Conservation (phyloP, 108 stramenopile genomes). For the Nitzschia palea region DNA sequence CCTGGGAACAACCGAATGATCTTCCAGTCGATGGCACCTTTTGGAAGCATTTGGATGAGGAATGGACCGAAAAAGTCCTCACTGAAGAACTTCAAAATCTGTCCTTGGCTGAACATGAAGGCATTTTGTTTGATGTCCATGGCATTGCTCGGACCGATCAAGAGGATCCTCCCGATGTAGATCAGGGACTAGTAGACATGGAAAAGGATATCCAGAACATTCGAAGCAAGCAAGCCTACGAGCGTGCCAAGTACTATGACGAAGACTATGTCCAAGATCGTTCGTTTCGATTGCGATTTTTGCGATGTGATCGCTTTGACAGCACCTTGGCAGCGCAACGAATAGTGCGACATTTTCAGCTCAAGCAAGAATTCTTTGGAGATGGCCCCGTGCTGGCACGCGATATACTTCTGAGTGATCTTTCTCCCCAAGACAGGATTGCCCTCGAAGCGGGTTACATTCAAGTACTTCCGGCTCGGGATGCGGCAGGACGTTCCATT, state of each 20-base stretch:
- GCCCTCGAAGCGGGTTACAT: constrained; percentile 9
- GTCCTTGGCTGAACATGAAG: neutral
- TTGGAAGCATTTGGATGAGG: neutral
- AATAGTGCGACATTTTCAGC: constrained; percentile 12
- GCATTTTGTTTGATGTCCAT: constrained; percentile 20
- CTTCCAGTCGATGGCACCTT: too few relatives aligned
- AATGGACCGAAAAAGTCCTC: neutral
- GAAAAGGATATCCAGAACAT: neutral
- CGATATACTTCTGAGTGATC: constrained; percentile 8
- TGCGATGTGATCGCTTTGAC: constrained; percentile 11
- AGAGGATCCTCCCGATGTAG: neutral
- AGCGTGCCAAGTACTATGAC: constrained; percentile 12
- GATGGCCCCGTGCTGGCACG: constrained; percentile 14
- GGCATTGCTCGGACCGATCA: neutral
- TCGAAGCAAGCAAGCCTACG: constrained; percentile 2
- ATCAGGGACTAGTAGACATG: neutral
- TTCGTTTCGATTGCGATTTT: constrained; percentile 14
- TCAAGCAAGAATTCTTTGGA: constrained; percentile 20
- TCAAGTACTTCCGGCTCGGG: constrained; percentile 19
- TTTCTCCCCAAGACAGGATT: neutral
- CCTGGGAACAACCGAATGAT: neutral
- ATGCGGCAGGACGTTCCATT: constrained; percentile 14
- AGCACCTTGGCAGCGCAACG: neutral
- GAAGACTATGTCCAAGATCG: constrained; percentile 7
- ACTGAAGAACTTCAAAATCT: constrained; percentile 8